Base-by-base conservation (phyloP, 371 early-diverging fungal genomes). In the Mucor velutinosus region DNA sequence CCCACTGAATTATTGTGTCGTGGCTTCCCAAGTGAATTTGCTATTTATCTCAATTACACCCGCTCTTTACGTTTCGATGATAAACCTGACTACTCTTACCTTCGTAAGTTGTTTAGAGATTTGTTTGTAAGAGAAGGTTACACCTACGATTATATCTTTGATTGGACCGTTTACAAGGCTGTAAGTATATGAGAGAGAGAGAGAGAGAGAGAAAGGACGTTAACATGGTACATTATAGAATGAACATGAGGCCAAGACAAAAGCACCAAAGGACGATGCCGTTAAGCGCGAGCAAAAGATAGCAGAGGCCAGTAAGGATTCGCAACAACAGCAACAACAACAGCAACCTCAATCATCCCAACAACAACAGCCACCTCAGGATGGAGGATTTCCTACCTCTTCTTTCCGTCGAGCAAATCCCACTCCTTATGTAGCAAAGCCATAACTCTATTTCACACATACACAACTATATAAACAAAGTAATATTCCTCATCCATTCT, bases 51-150 rank as follows among this genome's bases (percentile, higher is more conserved):
- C 76, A 95, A 95, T 81, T 99, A 99, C 83, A 92, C 96, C 58
- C 93, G 99, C 33, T 92, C 93, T 33, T 87, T 99, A 60, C 92
- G 97, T 37, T 99, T 99, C 77, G 99, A 99, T 73, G 99, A 99
- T 77, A 95, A 94, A 79, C 99, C 99, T 27, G 98, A 99, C 76
- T 99, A 99, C 83, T 89, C 91, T 43, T 99, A 99, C 84, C 85
- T 99, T 63, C 94, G 94, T 68, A 94, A 97, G 65, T 82, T 99
- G 14, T 98, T 99, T 86, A 89, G 97, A 59, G 95, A 95, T 74
- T 85, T 98, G 55, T 95, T 99, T 87, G 91, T 96, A 25, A 90
- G 97, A 58, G 97, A 97, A 79, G 96, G 95, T 27, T 96, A 88
- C 80, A 92, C 93, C 78, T 97, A 97, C 77, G 99, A 99, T 79